phyloP scores from a whole-genome alignment of 179 eudicot genomes.

The Gypsophila paniculata region DNA sequence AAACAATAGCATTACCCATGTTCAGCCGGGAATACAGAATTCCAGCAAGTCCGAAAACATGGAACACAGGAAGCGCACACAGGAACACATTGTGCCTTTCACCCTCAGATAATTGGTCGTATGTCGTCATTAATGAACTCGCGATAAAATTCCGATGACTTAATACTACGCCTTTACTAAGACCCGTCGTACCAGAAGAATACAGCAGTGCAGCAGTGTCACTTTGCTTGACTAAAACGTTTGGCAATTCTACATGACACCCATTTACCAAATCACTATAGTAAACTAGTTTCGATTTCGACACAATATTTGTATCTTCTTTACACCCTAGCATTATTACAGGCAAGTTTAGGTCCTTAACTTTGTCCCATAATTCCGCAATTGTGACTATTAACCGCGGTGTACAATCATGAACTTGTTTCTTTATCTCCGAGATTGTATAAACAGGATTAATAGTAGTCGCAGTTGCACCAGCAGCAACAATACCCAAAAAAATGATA shows the following conservation, averaged over 20 bases:
- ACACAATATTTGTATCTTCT: background rate
- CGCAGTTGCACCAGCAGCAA: conserved; percentile 63
- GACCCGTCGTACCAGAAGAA: conserved; percentile 76
- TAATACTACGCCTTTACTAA: conserved; percentile 58
- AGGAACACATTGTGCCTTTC: conserved; percentile 42
- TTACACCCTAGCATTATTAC: conserved; percentile 31
- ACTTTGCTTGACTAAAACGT: conserved; percentile 28
- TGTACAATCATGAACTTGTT: conserved; percentile 55
- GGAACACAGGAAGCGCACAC: conserved; percentile 66
- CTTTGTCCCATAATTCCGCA: conserved; percentile 38
- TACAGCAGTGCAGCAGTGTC: conserved; percentile 62
- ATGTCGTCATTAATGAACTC: conserved; percentile 38
- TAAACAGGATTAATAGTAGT: conserved; percentile 63
- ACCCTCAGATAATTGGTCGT: conserved; percentile 42
- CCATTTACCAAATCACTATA: conserved; percentile 36
- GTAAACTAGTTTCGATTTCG: conserved; percentile 23
- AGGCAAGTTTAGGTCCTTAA: conserved; percentile 41
- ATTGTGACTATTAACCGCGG: conserved; percentile 53
- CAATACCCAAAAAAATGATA: conserved; percentile 42
- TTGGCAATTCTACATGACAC: conserved; percentile 27
- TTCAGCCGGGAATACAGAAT: conserved; percentile 44
- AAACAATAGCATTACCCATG: conserved; percentile 47
- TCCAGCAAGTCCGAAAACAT: conserved; percentile 51
- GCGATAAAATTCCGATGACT: conserved; percentile 59
- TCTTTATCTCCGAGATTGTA: conserved; percentile 49